These are phyloP conservation scores for Fomitiporia mediterranea DNA, from an alignment of 1,284 basidiomycete species.

Conservation along the genomic window DNA sequence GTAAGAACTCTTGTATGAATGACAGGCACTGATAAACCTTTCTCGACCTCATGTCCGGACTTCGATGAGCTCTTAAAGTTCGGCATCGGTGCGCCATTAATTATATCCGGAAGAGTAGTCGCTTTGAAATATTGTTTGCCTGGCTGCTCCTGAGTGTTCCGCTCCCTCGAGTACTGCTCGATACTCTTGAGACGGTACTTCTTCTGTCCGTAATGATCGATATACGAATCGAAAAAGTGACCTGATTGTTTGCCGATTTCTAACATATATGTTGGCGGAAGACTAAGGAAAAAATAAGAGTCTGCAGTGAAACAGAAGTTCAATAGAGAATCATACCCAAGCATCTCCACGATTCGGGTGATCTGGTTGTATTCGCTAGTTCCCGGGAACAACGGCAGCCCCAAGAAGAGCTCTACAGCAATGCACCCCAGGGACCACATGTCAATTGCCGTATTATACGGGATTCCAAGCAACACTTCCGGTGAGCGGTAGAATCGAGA, in stretches of 20 bases:
- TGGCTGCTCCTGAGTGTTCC: slow-evolving; percentile 92
- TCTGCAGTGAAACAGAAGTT: slow-evolving; percentile 11
- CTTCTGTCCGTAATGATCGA: slow-evolving; percentile 84
- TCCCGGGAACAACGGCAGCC: slow-evolving; percentile 93
- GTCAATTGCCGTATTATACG: slow-evolving; percentile 92
- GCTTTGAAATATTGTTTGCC: slow-evolving; percentile 99
- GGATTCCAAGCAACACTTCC: slow-evolving; percentile 92
- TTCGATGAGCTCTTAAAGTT: slow-evolving; percentile 67
- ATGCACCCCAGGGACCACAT: slow-evolving; percentile 97
- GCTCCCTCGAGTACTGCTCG: slow-evolving; percentile 94
- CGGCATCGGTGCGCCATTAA: slow-evolving; percentile 92
- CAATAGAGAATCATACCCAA: slow-evolving; percentile 63
- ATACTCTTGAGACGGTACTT: slow-evolving; percentile 87
- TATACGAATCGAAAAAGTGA: slow-evolving; percentile 88
- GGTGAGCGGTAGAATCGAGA: slow-evolving; percentile 98
- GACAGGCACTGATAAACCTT: slow-evolving; percentile 52
- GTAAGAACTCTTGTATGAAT: slow-evolving; percentile 13
- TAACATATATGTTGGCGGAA: slow-evolving; percentile 90
- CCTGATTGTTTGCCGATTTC: slow-evolving; percentile 93
- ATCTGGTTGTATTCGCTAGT: slow-evolving; percentile 99
- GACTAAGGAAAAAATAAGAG: slow-evolving; percentile 37
- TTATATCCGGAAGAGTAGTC: slow-evolving; percentile 89
- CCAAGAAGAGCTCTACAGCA: slow-evolving; percentile 96
- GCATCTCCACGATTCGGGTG: slow-evolving; percentile 96
- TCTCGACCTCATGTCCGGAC: slow-evolving; percentile 79